phyloP scores from a whole-genome alignment of 1,284 basidiomycete species.

The Ustilago xerochloae region DNA sequence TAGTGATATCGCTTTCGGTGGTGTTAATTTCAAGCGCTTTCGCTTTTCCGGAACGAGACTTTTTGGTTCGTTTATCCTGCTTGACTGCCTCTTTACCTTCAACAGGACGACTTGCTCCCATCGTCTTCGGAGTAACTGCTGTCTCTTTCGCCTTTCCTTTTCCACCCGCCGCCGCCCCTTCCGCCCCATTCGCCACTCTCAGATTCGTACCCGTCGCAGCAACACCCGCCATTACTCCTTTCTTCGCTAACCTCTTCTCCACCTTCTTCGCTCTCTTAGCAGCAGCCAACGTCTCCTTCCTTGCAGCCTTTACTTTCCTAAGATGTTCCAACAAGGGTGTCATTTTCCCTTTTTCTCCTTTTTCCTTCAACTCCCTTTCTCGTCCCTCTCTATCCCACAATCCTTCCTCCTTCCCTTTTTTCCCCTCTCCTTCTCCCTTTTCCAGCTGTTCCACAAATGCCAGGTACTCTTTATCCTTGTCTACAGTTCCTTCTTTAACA shows the following conservation, averaged over 20 bases:
- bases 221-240: too few relatives aligned
- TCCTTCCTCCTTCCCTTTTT: conserved; percentile 45
- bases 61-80: neutral
- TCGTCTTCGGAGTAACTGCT: too few relatives aligned
- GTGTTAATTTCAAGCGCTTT: too few relatives aligned
- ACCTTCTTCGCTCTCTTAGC: conserved; percentile 37
- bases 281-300: conserved; percentile 28
- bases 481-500: conserved; percentile 78
- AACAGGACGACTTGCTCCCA: too few relatives aligned
- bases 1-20: neutral
- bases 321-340: conserved; percentile 61
- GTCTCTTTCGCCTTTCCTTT: too few relatives aligned
- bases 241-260: conserved; percentile 6
- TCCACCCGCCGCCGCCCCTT: too few relatives aligned
- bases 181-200: too few relatives aligned
- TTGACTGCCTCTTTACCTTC: neutral
- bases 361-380: conserved; percentile 22
- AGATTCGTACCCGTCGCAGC: too few relatives aligned
- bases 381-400: conserved; percentile 19
- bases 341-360: conserved; percentile 23
- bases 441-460: conserved; percentile 37
- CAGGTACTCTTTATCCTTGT: conserved; percentile 70
- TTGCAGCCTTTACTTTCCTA: conserved; percentile 40
- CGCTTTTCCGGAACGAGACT: too few relatives aligned
- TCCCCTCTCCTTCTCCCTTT: conserved; percentile 19